Percentiles rank a stretch among this genome's conserved stretches.
phyloP scores from a whole-genome alignment of 345 rosid genomes.

The Carallia brachiata region DNA sequence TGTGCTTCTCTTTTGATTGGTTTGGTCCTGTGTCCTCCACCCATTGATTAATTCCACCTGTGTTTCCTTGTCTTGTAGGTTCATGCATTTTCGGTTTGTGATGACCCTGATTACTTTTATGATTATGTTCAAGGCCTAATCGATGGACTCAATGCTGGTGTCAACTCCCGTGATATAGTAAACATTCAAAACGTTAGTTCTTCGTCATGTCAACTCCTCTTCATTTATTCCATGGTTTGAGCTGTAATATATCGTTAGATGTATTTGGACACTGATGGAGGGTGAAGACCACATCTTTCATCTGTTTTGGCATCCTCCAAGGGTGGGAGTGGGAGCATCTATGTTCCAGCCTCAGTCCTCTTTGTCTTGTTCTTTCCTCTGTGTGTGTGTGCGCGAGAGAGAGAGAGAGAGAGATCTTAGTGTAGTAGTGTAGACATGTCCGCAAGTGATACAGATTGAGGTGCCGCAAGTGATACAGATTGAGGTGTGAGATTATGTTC shows the following conservation, averaged over 20 bases:
- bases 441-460: no score
- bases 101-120: constrained; percentile 87
- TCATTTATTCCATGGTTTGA: background rate
- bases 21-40: background rate
- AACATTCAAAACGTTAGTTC: constrained; percentile 67
- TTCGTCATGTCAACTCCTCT: background rate
- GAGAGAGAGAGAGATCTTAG: no score
- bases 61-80: constrained; percentile 47
- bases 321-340: no score
- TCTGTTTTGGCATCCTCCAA: no score
- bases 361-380: no score
- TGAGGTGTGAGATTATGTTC: no score
- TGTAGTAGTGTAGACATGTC: no score
- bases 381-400: no score
- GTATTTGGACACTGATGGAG: background rate
- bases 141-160: constrained; percentile 80
- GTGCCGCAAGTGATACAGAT: no score
- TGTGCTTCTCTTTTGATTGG: constrained; percentile 30
- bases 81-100: constrained; percentile 90
- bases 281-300: no score
- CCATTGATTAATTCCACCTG: constrained; percentile 10
- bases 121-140: constrained; percentile 77
- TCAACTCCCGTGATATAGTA: constrained; percentile 60
- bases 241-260: background rate
- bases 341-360: no score